These are phyloP conservation scores for Beta macrorhiza DNA, from an alignment of 179 eudicot species.

Conservation along the genomic window DNA sequence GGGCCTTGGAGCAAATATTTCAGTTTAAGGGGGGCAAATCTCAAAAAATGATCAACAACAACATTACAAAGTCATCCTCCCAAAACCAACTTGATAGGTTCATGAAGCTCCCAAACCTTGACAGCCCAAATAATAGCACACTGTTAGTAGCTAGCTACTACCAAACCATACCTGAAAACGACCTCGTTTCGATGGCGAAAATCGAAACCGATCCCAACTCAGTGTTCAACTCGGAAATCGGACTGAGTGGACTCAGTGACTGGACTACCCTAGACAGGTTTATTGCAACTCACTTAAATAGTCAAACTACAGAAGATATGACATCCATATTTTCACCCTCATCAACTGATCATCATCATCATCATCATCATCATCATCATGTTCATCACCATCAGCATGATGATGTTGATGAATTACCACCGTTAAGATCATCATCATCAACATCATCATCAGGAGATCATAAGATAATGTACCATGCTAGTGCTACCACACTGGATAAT, in stretches of 20 bases:
- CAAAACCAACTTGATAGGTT: conserved; percentile 22
- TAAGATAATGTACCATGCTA: conserved; percentile 22
- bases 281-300: conserved; percentile 51
- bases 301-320: conserved; percentile 29
- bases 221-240: conserved; percentile 19
- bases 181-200: conserved; percentile 24
- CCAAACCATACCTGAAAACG: conserved; percentile 16
- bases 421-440: conserved; percentile 33
- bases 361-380: conserved; percentile 13
- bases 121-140: conserved; percentile 29
- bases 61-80: conserved; percentile 5
- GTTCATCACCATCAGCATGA: not conserved
- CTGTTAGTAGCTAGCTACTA: conserved; percentile 18
- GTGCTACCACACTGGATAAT: conserved; percentile 22
- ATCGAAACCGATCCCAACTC: conserved; percentile 22
- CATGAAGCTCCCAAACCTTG: conserved; percentile 46
- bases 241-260: conserved; percentile 26
- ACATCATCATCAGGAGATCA: conserved; percentile 24
- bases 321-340: conserved; percentile 27
- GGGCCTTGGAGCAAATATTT: conserved; percentile 60
- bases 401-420: conserved; percentile 17
- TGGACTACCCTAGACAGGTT: conserved; percentile 54
- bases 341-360: conserved; percentile 5
- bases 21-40: conserved; percentile 36
- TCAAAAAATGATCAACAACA: not conserved